Conservation (phyloP, 345 rosid species). For the Punica granatum region DNA sequence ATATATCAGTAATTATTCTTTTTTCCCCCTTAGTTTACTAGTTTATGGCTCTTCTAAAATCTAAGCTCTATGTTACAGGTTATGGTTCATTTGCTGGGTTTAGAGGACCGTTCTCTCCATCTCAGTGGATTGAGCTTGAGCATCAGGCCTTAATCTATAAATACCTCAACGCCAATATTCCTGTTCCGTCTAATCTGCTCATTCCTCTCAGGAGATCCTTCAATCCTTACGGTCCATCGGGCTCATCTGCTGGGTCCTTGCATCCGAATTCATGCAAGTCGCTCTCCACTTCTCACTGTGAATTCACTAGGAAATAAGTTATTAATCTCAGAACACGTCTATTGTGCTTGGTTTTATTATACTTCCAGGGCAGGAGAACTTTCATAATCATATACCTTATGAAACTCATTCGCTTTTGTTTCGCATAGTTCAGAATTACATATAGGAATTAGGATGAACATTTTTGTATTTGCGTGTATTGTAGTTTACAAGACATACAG, state of each 20-base stretch:
- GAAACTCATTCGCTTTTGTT: no score
- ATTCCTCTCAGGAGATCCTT: constrained; percentile 68
- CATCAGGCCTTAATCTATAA: constrained; percentile 95
- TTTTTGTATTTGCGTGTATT: no score
- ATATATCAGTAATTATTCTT: no score
- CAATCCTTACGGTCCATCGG: constrained; percentile 41
- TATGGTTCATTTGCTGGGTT: constrained; percentile 9
- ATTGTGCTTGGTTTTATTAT: neutral
- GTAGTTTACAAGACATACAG: no score
- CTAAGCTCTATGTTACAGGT: neutral
- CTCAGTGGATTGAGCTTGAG: constrained; percentile 93
- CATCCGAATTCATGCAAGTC: constrained; percentile 44
- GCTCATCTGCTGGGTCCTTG: constrained; percentile 32
- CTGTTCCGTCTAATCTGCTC: constrained; percentile 72
- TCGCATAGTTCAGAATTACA: no score
- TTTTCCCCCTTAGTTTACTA: no score
- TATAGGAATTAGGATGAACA: no score
- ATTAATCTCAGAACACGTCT: neutral
- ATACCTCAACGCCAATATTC: constrained; percentile 65
- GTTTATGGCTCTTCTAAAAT: no score
- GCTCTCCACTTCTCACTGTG: neutral
- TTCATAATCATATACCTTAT: no score
- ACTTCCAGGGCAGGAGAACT: neutral
- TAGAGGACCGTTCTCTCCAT: constrained; percentile 59
- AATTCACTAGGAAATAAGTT: neutral